Evolutionary conservation across 139 green algal genomes (phyloP).

Genomic region (Gonium pectorale): DNA sequence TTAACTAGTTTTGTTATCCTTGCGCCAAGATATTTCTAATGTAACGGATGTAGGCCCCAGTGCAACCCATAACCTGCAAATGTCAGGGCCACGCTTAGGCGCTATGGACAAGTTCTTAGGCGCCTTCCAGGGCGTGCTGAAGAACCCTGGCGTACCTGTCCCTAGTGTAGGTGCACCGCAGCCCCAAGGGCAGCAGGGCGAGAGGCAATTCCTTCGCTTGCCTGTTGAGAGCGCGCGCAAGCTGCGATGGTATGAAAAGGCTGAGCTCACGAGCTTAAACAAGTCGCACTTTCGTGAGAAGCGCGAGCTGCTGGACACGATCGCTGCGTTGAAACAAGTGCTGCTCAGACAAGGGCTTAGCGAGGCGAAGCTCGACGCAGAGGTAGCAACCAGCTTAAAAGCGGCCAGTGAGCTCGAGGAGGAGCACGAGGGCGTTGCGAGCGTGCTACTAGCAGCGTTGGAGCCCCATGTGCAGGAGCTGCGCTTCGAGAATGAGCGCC

Average conservation of each 20-base stretch:
- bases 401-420: conserved; percentile 36
- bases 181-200: background rate
- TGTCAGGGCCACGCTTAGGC: too few relatives aligned
- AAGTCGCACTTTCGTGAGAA: conserved; percentile 65
- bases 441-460: conserved; percentile 53
- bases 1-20: too few relatives aligned
- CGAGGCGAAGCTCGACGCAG: conserved; percentile 43
- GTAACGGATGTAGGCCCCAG: too few relatives aligned
- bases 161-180: too few relatives aligned
- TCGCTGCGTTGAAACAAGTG: conserved; percentile 57
- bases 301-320: conserved; percentile 60
- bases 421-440: conserved; percentile 46
- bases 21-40: too few relatives aligned
- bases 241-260: conserved; percentile 76
- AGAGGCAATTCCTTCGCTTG: conserved; percentile 48
- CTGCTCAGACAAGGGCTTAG: conserved; percentile 48
- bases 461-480: conserved; percentile 29
- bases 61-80: too few relatives aligned
- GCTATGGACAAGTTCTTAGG: conserved; percentile 30
- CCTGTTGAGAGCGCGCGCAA: conserved; percentile 70
- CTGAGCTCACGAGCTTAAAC: conserved; percentile 60
- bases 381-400: conserved; percentile 9
- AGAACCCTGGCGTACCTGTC: background rate
- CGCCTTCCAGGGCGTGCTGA: conserved; percentile 4
- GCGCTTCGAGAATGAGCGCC: conserved; percentile 27